Evolutionary conservation across 371 early-diverging fungal species (phyloP), one percentile per base, ranked within the genome.

Genomic region (Mucor racemosus): DNA sequence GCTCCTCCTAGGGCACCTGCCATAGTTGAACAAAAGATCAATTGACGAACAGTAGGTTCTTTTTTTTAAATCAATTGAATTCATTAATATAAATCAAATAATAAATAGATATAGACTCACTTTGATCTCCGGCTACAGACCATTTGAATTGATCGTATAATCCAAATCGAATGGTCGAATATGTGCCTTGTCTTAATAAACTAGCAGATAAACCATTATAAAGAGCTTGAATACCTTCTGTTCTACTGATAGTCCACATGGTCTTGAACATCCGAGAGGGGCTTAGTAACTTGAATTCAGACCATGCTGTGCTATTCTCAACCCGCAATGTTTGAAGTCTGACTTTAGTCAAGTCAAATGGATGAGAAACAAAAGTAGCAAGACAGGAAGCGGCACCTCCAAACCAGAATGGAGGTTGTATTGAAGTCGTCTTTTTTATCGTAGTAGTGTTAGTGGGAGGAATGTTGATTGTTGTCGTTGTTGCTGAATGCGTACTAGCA

Each of bases 331-430:
- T 92, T 71, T 93, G 93, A 48, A 92, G 67, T 26, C 93, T 84
- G 33, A 92, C 90, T 72, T 92, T 92, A 60, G 90, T 80, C 46
- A 91, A 81, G 72, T 93, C 93, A 59, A 92, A 86, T 0, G 93
- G 93, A 54, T 92, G 92, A 1, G 91, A 90, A 44, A 86, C 84
- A 58, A 88, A 74, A 8, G 87, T 87, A 11, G 92, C 91, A 6
- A 83, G 67, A 50, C 86, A 84, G 7, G 90, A 85, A 8, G 91
- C 86, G 15, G 80, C 77, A 26, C 83, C 83, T 39, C 88, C 88
- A 68, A 84, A 80, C 74, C 81, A 88, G n/a, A 85, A 86, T 13
- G 88, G 88, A 14, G 80, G 71, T 19, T 84, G 78, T 19, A 59
- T 38, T 34, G 60, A 42, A 26, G 48, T 38, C 0, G 50, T 11